Percentiles rank a stretch among this genome's conserved stretches.
These are phyloP conservation scores for Fusarium sp. DNA, from an alignment of 2,329 filamentous ascomycete species.

Conservation along the genomic window DNA sequence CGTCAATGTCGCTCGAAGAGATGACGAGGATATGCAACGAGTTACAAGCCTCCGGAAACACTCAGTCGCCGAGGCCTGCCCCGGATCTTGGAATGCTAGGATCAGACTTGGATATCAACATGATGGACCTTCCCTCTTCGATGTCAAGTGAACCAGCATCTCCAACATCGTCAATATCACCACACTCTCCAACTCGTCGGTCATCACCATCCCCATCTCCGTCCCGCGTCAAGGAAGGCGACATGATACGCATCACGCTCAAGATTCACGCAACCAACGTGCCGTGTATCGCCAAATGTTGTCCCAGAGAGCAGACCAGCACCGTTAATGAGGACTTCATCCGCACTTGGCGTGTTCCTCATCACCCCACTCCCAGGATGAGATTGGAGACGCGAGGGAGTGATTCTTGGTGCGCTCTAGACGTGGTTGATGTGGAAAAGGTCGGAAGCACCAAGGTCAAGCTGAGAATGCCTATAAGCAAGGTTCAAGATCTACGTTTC, in stretches of 20 bases:
- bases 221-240: slow-evolving; percentile 27
- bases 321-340: slow-evolving; percentile 30
- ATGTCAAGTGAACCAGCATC: slow-evolving; percentile 21
- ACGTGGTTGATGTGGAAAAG: slow-evolving; percentile 36
- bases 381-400: slow-evolving; percentile 17
- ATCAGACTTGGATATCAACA: background rate
- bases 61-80: background rate
- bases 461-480: slow-evolving; percentile 27
- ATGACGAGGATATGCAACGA: background rate
- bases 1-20: slow-evolving; percentile 5
- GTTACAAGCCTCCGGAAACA: background rate
- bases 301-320: slow-evolving; percentile 16
- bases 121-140: background rate
- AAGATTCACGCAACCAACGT: slow-evolving; percentile 24
- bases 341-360: slow-evolving; percentile 14
- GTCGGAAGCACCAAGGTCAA: slow-evolving; percentile 19
- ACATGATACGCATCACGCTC: slow-evolving; percentile 34
- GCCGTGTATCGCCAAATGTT: slow-evolving; percentile 34
- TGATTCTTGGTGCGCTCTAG: slow-evolving; percentile 22
- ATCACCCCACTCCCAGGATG: slow-evolving; percentile 14
- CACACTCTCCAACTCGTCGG: background rate
- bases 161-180: slow-evolving; percentile 20
- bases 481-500: slow-evolving; percentile 16
- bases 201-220: slow-evolving; percentile 12
- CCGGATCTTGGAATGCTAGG: background rate